Conservation (phyloP, 202 grass and related monocot species). For the Schoenoplectus tabernaemontani region DNA sequence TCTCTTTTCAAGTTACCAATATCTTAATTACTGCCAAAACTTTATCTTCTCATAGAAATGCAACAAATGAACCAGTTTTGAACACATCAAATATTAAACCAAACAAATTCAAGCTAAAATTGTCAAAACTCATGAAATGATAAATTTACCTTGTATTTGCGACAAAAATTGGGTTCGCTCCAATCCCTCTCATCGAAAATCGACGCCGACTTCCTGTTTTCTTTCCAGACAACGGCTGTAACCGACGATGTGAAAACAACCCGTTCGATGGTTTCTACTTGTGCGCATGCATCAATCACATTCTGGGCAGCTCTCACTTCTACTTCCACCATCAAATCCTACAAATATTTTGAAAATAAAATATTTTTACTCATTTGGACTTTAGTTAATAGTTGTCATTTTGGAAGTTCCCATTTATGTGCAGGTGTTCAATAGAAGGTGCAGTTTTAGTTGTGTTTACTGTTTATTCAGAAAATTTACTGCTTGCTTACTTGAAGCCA, state of each 20-base stretch:
- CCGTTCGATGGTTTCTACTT: conserved; percentile 58
- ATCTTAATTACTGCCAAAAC: too few species aligned
- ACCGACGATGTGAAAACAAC: conserved; percentile 90
- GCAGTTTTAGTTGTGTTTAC: background rate
- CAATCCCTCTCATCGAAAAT: conserved; percentile 63
- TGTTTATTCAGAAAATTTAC: conserved; percentile 14
- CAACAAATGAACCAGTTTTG: background rate
- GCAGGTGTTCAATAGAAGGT: background rate
- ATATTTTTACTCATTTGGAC: too few species aligned
- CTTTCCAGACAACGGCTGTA: conserved; percentile 74
- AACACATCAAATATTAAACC: background rate
- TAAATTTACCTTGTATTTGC: conserved; percentile 57
- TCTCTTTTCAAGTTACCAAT: too few species aligned
- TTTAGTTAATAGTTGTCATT: background rate
- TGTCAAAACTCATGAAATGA: background rate
- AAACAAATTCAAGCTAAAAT: background rate
- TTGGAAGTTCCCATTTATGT: too few species aligned
- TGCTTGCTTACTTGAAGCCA: conserved; percentile 15
- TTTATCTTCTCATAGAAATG: background rate
- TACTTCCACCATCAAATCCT: conserved; percentile 60
- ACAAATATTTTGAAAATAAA: background rate
- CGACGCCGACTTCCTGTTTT: conserved; percentile 8
- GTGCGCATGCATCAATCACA: conserved; percentile 84
- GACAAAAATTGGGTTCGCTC: conserved; percentile 78
- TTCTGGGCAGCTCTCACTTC: conserved; percentile 93